Percentiles rank a stretch among this genome's conserved stretches.
Conservation (phyloP, 2,329 filamentous ascomycete genomes). For the Alternaria panax region DNA sequence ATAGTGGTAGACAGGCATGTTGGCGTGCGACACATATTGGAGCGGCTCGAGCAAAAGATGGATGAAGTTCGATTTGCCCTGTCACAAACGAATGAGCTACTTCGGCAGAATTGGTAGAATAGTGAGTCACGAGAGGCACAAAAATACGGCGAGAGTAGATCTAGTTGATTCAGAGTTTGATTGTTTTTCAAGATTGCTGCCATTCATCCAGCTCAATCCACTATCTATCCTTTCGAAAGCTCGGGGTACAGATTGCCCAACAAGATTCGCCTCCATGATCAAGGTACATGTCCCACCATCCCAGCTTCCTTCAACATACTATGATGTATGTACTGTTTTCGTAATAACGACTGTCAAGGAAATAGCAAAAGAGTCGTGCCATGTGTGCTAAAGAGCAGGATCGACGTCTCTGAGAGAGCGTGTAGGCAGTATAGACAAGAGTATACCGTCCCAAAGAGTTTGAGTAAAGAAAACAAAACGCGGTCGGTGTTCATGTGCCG, state of each 20-base stretch:
- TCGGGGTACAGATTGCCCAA: constrained; percentile 15
- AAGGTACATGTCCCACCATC: constrained; percentile 10
- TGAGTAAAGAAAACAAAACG: constrained; percentile 23
- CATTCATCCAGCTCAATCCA: constrained; percentile 20
- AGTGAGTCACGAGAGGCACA: not conserved
- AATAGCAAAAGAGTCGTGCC: constrained; percentile 12
- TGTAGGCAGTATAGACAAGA: constrained; percentile 15
- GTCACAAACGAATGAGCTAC: not conserved
- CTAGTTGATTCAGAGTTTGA: constrained; percentile 5
- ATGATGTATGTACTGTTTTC: constrained; percentile 10
- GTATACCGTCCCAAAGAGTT: constrained; percentile 16
- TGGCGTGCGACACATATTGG: constrained; percentile 2
- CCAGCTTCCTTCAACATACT: constrained; percentile 6
- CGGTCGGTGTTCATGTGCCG: constrained; percentile 24
- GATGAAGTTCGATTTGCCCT: constrained; percentile 6
- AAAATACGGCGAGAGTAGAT: not conserved
- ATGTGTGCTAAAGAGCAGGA: constrained; percentile 8
- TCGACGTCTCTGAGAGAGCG: constrained; percentile 9
- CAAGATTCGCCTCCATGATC: constrained; percentile 17
- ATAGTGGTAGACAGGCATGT: constrained; percentile 6
- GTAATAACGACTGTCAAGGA: constrained; percentile 22
- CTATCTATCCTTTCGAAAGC: constrained; percentile 22
- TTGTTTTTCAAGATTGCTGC: constrained; percentile 23
- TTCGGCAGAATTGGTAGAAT: not conserved
- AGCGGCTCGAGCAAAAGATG: not conserved